Conservation (phyloP, 2,329 filamentous ascomycete species). For the Fusarium pseudograminearum region DNA sequence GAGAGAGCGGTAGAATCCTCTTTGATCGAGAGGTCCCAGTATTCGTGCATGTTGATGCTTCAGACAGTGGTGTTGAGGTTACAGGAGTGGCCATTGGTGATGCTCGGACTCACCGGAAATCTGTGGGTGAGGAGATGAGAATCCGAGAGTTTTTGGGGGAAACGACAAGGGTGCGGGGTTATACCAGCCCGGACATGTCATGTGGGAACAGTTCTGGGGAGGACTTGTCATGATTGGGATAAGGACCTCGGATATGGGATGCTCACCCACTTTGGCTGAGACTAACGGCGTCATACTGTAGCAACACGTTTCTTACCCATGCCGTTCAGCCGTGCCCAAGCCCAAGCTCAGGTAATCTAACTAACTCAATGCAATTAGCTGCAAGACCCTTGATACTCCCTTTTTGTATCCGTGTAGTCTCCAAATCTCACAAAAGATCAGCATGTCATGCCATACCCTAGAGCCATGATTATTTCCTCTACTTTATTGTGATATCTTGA, state of each 20-base stretch:
- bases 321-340: background rate
- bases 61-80: slow-evolving; percentile 33
- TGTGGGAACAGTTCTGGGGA: background rate
- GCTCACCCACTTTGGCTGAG: background rate
- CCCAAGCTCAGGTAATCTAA: background rate
- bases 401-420: background rate
- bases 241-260: background rate
- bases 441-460: background rate
- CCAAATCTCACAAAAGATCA: background rate
- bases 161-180: slow-evolving; percentile 1
- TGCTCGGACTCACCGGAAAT: slow-evolving; percentile 8
- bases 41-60: slow-evolving; percentile 23
- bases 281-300: no score
- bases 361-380: background rate
- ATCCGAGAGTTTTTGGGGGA: slow-evolving; percentile 7
- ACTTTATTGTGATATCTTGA: background rate
- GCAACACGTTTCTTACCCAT: background rate
- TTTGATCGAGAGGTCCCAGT: slow-evolving; percentile 13
- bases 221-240: background rate
- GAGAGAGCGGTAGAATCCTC: slow-evolving; percentile 17
- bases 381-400: background rate
- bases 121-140: slow-evolving; percentile 27
- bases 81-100: slow-evolving; percentile 24
- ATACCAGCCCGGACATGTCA: background rate
- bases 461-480: background rate